These are phyloP conservation scores for Pseudogymnoascus sp. DNA, from an alignment of 2,329 filamentous ascomycete genomes.

Conservation along the genomic window DNA sequence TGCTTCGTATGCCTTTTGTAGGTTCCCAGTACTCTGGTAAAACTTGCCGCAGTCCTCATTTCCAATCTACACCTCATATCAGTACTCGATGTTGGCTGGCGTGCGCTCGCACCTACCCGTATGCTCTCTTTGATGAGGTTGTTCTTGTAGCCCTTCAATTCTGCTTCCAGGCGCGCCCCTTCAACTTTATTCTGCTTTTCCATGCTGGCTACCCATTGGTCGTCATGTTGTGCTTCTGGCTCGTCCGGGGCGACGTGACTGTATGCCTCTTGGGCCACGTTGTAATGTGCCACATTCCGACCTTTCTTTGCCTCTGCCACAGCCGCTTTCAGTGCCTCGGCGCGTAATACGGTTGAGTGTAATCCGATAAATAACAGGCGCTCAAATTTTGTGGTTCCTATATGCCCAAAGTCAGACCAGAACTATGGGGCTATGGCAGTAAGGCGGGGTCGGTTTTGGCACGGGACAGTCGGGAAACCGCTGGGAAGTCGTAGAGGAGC, in stretches of 20 bases:
- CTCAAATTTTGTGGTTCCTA: slow-evolving; percentile 74
- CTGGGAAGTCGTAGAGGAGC: not conserved
- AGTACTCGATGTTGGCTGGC: not conserved
- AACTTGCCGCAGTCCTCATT: slow-evolving; percentile 87
- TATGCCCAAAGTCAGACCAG: slow-evolving; percentile 10
- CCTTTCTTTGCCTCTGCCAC: slow-evolving; percentile 69
- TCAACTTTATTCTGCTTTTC: slow-evolving; percentile 63
- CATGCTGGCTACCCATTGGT: slow-evolving; percentile 66
- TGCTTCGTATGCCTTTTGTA: slow-evolving; percentile 65
- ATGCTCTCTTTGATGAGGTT: slow-evolving; percentile 98
- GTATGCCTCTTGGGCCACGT: slow-evolving; percentile 60
- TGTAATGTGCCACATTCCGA: slow-evolving; percentile 67
- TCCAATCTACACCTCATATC: slow-evolving; percentile 61
- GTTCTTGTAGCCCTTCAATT: slow-evolving; percentile 90
- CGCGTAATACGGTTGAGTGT: slow-evolving; percentile 66
- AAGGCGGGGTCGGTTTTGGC: not conserved
- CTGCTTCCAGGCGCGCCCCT: slow-evolving; percentile 69
- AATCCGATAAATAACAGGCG: slow-evolving; percentile 77
- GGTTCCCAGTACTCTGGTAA: slow-evolving; percentile 71
- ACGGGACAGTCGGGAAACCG: not conserved
- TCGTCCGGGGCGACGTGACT: slow-evolving; percentile 59
- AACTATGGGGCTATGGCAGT: not conserved
- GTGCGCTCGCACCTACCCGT: slow-evolving; percentile 48
- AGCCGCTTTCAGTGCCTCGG: slow-evolving; percentile 76
- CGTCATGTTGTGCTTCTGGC: slow-evolving; percentile 60